These are phyloP conservation scores for Beauveria rudraprayagi DNA, from an alignment of 2,329 filamentous ascomycete genomes.

Conservation along the genomic window DNA sequence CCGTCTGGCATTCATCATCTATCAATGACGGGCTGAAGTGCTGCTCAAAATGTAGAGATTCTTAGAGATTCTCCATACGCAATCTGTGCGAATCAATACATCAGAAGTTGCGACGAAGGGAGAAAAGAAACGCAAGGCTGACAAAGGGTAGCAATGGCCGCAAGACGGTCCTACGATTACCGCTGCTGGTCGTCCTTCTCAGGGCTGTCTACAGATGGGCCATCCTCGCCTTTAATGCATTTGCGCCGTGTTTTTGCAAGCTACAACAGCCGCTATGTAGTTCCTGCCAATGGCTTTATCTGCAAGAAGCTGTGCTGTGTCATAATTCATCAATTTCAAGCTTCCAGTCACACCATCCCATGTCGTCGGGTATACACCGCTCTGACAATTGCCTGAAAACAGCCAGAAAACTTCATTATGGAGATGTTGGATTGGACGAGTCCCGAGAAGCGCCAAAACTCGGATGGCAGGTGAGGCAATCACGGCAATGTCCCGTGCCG, in stretches of 20 bases:
- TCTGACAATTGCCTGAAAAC: too few species aligned
- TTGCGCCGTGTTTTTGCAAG: slow-evolving; percentile 6
- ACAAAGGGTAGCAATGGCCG: neutral
- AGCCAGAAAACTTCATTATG: too few species aligned
- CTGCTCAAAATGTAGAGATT: neutral
- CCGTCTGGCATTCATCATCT: too few species aligned
- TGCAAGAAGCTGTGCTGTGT: neutral
- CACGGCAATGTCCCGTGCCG: too few species aligned
- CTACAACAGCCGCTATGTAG: neutral
- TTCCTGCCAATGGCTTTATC: neutral
- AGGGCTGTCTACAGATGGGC: neutral
- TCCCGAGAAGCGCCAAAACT: too few species aligned
- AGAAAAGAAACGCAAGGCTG: neutral
- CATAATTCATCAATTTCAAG: neutral
- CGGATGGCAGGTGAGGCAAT: too few species aligned
- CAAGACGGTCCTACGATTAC: slow-evolving; percentile 5
- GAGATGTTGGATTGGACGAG: too few species aligned
- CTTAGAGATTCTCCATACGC: neutral
- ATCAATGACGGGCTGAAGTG: neutral
- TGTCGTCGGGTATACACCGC: too few species aligned
- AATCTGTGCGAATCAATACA: neutral
- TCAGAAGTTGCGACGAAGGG: neutral
- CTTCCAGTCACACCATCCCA: neutral
- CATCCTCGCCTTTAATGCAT: slow-evolving; percentile 10
- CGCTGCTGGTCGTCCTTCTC: neutral